Evolutionary conservation across 169 alveolate species (phyloP).

Genomic region (Plasmodium gaboni): DNA sequence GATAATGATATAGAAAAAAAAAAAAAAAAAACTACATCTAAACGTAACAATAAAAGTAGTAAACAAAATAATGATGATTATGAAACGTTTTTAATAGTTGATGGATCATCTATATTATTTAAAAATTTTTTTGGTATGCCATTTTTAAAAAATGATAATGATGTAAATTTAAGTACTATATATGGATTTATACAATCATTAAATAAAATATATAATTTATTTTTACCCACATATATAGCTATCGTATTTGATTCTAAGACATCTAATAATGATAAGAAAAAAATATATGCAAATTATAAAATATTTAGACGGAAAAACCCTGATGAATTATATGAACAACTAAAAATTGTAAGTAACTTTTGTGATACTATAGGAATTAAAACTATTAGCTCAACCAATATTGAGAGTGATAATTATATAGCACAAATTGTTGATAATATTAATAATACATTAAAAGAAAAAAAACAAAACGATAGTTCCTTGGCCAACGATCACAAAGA

Average conservation of each 20-base stretch:
- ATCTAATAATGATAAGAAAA: constrained; percentile 81
- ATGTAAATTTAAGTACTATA: constrained; percentile 82
- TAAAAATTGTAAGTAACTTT: constrained; percentile 81
- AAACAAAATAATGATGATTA: not conserved
- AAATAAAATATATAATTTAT: constrained; percentile 78
- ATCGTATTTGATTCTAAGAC: constrained; percentile 86
- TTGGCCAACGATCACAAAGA: not conserved
- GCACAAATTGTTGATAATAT: constrained; percentile 78
- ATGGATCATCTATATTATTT: constrained; percentile 85
- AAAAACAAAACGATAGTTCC: not conserved
- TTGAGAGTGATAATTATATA: constrained; percentile 86
- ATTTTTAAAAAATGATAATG: constrained; percentile 79
- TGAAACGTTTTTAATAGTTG: constrained; percentile 81
- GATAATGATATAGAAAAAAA: not conserved
- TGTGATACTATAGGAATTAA: constrained; percentile 85
- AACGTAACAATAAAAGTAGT: constrained; percentile 3
- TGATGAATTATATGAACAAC: constrained; percentile 81
- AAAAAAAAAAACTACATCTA: constrained; percentile 1
- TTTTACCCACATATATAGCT: constrained; percentile 81
- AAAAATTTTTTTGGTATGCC: constrained; percentile 87
- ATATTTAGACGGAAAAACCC: constrained; percentile 79
- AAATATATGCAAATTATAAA: constrained; percentile 85
- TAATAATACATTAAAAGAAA: constrained; percentile 34
- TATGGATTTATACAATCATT: constrained; percentile 86
- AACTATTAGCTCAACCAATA: constrained; percentile 76